phyloP scores from a whole-genome alignment of 176 grass and related monocot genomes.

The Puccinellia tenuiflora region DNA sequence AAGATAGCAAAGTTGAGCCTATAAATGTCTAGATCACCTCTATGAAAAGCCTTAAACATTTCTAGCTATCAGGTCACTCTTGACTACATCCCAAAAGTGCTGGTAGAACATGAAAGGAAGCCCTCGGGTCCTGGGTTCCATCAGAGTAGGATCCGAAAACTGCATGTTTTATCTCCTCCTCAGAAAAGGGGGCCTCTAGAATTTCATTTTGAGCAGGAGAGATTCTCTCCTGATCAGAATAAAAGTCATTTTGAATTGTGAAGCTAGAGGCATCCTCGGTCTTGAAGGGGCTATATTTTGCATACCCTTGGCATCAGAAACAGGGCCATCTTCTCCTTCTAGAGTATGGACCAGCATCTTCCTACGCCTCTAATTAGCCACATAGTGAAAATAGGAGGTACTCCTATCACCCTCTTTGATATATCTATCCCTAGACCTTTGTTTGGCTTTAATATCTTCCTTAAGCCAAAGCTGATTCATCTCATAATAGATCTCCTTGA shows the following conservation, averaged over 20 bases:
- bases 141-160: neutral
- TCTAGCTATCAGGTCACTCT: neutral
- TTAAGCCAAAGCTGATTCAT: neutral
- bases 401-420: neutral
- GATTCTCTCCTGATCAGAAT: neutral
- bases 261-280: too few relatives aligned
- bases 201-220: rapidly evolving
- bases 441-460: neutral
- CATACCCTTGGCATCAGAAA: neutral
- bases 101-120: neutral
- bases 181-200: neutral
- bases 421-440: neutral
- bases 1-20: too few relatives aligned
- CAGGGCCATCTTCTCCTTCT: neutral
- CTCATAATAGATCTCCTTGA: too few relatives aligned
- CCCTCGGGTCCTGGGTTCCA: neutral
- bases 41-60: neutral
- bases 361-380: neutral
- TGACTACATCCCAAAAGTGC: neutral
- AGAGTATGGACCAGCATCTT: neutral
- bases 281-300: neutral
- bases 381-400: neutral
- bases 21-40: rapidly evolving
- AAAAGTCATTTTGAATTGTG: neutral
- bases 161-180: neutral